Base-by-base conservation (phyloP, 2,329 filamentous ascomycete genomes). In the Trichoderma polysporum region DNA sequence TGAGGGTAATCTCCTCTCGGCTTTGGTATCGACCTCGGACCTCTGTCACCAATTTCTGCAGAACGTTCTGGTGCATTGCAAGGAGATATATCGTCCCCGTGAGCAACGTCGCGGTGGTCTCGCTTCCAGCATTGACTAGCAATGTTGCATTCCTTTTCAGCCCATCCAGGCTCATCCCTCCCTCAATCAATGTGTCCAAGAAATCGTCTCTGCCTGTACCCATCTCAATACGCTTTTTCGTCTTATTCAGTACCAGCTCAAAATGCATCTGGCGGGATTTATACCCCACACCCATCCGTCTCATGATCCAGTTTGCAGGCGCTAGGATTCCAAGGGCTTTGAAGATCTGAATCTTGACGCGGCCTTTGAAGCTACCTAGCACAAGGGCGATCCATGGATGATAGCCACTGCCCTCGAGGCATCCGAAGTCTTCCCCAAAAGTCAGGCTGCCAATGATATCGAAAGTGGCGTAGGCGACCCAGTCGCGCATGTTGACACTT, bases 41-140 rank as follows among this genome's bases (percentile, higher is more conserved):
- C 69, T 84, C 81, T 1, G 73, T 29, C 5, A 71, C 73, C 19
- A 82, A 62, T 59, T 73, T 79, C 17, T 73, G n/a, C 13, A 79
- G 64, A 1, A 66, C 67, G 0, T 71, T 52, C 0, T 76, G 77
- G 57, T 79, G 76, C 15, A 54, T 71, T 2, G 74, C 67, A 3
- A 78, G 71, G 25, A 75, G 57, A 53, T 70, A 76, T 0, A 72
- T 70, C 1, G 68, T 68, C 10, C 74, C 75, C 5, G 69, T 70
- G 0, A 76, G 70, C 1, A 73, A 63, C 2, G 74, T 74, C 2
- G 75, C 74, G 13, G 75, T 76, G 3, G 74, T 76, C 62, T 76
- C 74, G 6, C 73, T 74, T 0, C 75, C 74, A 4, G 72, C 74
- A 17, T 74, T 47, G 25, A 76, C 69, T 37, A 75, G 57, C 8